phyloP scores from a whole-genome alignment of 208 protist genomes.

The Trypanosoma avium region DNA sequence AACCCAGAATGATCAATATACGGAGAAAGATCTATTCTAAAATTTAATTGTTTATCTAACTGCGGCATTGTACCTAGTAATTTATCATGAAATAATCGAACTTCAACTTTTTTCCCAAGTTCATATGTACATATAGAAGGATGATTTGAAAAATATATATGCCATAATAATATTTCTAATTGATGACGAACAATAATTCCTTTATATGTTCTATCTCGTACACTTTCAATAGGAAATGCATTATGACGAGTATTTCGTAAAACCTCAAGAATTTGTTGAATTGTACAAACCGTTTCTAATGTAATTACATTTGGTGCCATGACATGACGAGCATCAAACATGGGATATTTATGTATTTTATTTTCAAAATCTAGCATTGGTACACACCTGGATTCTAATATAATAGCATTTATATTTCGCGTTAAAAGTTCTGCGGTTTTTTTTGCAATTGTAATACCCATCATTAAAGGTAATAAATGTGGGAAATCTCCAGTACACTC shows the following conservation, averaged over 20 bases:
- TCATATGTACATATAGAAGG: conserved; percentile 27
- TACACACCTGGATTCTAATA: conserved; percentile 41
- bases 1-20: conserved; percentile 60
- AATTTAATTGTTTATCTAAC: conserved; percentile 1
- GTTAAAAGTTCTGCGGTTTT: conserved; percentile 36
- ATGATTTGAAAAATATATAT: conserved; percentile 36
- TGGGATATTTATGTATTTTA: conserved; percentile 38
- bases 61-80: conserved; percentile 16
- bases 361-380: conserved; percentile 51
- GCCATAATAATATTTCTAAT: conserved; percentile 51
- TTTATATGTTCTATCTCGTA: conserved; percentile 48
- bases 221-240: conserved; percentile 55
- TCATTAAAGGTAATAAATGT: conserved; percentile 56
- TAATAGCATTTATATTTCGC: conserved; percentile 42
- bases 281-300: conserved; percentile 37
- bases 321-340: conserved; percentile 50
- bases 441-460: conserved; percentile 46
- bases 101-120: conserved; percentile 22
- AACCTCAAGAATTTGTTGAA: conserved; percentile 33
- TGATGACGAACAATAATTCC: conserved; percentile 42
- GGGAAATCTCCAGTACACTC: conserved; percentile 54
- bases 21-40: conserved; percentile 36
- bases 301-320: conserved; percentile 38
- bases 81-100: conserved; percentile 17
- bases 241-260: conserved; percentile 37